phyloP scores from a whole-genome alignment of 257 asterid genomes.

The Pogostemon cablin region DNA sequence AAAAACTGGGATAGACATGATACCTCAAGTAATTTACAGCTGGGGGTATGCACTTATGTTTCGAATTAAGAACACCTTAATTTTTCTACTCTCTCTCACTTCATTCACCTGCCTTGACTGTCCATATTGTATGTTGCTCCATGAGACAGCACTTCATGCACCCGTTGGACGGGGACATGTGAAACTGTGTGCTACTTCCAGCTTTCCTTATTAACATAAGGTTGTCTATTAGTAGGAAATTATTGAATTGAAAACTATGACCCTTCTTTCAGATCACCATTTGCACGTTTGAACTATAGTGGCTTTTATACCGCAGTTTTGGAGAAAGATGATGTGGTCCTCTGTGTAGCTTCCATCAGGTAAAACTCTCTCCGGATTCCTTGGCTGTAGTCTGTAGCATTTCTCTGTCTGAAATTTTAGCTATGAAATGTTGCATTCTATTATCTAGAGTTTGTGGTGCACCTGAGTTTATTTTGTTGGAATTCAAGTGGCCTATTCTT shows the following conservation, averaged over 20 bases:
- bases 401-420: background rate
- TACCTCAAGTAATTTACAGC: slow-evolving; percentile 93
- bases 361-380: slow-evolving; percentile 32
- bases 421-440: slow-evolving; percentile 15
- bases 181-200: background rate
- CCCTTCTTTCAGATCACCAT: slow-evolving; percentile 69
- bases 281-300: slow-evolving; percentile 78
- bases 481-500: slow-evolving; percentile 17
- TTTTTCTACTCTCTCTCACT: slow-evolving; percentile 6
- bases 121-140: slow-evolving; percentile 19
- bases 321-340: slow-evolving; percentile 82
- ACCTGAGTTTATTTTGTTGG: slow-evolving; percentile 10
- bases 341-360: slow-evolving; percentile 95
- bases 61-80: background rate
- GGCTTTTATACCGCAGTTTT: slow-evolving; percentile 83
- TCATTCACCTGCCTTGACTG: too few relatives aligned
- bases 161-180: too few relatives aligned
- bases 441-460: slow-evolving; percentile 5
- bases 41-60: slow-evolving; percentile 65
- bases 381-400: background rate
- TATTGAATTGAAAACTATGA: slow-evolving; percentile 33
- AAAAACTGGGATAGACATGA: slow-evolving; percentile 95
- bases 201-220: slow-evolving; percentile 21
- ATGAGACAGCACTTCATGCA: background rate
- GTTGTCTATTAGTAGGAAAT: slow-evolving; percentile 2